Evolutionary conservation across 108 stramenopile species (phyloP), one percentile per base, ranked within the genome.

Genomic region (Skeletonema tropicum): DNA sequence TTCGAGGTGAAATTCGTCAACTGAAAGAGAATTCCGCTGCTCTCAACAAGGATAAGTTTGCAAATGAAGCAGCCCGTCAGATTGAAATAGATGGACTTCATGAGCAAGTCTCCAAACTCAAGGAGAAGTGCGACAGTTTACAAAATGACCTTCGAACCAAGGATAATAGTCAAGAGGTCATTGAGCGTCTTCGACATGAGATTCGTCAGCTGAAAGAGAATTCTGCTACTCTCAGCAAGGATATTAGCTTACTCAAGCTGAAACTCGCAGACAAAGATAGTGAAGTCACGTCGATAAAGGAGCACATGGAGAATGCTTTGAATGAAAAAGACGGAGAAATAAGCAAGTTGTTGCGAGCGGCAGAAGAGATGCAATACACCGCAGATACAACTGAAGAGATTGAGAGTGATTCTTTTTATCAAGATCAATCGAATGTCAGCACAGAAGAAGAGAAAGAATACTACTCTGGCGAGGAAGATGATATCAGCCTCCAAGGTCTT

Each of bases 11-110:
- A 41, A 69, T 69, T 41, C 63, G 60, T 25, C 41, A 42, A 29
- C 60, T 64, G 14, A 17, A n/a, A 9, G 41, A 36, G 15, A 74
- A 82, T 33, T 75, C 71, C 29, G 33, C 42, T 29, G 21, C 42
- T 6, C 60, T 89, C 13, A 76, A 72, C 33, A 63, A 83, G 63
- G 70, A 85, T 36, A 30, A 90, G 76, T 67, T 87, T 65, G 71
- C 62, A 35, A 65, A 71, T 25, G 85, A 86, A 76, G 80, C 72
- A 25, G 79, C 71, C 57, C 17, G 64, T 15, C 64, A 82, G 42
- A 57, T 57, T 61, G 74, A 82, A 63, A 21, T 82, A 19, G 60
- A 61, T n/a, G 32, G 23, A 26, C 64, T 82, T 48, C 74, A 66
- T 33, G 80, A 71, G 31, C 69, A 82, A 61, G 49, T 75, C 32